Base-by-base conservation (phyloP, 345 rosid genomes). In the Lumnitzera littorea region DNA sequence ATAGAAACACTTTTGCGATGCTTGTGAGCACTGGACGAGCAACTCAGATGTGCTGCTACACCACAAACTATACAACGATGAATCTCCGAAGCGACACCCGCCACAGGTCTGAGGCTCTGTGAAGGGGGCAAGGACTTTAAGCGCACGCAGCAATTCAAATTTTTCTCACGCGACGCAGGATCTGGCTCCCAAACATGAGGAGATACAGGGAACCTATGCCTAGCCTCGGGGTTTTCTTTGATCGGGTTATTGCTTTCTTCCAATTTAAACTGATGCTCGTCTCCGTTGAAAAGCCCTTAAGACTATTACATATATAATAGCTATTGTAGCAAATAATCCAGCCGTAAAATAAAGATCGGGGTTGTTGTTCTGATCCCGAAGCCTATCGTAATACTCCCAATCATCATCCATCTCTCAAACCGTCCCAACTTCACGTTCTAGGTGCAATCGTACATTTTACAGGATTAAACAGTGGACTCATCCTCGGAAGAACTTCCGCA, bases 261-360 rank as follows among this genome's bases (percentile, higher is more conserved):
- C 97, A 88, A 62, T 87, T 88, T 62, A 94, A 73, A 74, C 84
- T 94, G 69, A 90, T 88, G 65, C 90, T 90, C 97, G 82, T 62
- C 99, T 79, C 99, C 99, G 90, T 57, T 94, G 99, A 63, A 86
- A 88, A 65, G 97, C 95, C 0, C 92, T 87, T 70, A 82, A 94
- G 56, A 87, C 84, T 50, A 94, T 90, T 20, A 96, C 88, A 67
- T 83, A 68, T 57, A 94, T 69, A 60, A 97, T 96, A 75, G 88
- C 79, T 41, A 88, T 71, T 17, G 86, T 89, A 68, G 97, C 96
- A 29, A 82, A 56, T 46, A 82, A 65, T 23, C 91, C 87, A 49
- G 95, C 80, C 57, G 86, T 74, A 52, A 88, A 80, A 48, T 87
- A 68, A 13, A 29, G 79, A 62, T 80, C 91, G 0, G 58, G 46